Conservation (phyloP, 495 filamentous ascomycete species). For the Aspergillus baeticus region DNA sequence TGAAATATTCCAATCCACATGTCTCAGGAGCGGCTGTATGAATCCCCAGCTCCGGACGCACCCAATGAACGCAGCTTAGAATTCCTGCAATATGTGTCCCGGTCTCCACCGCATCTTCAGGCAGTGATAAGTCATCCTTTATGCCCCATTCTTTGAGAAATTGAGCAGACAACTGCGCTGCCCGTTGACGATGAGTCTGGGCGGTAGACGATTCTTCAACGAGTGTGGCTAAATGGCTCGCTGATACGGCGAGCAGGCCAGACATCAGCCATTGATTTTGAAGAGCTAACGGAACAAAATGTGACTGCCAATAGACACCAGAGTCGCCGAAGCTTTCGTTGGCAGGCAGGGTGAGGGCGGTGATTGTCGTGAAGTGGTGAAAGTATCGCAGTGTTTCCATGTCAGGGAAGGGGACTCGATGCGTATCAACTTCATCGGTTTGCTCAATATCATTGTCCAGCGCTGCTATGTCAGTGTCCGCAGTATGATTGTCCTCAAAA, state of each 20-base stretch:
- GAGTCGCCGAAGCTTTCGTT: neutral
- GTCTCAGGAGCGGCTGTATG: too few species aligned
- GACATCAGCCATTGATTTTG: slow-evolving; percentile 4
- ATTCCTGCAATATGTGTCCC: neutral
- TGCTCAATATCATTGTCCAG: neutral
- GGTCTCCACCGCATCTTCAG: neutral
- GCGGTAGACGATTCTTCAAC: neutral
- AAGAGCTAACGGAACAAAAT: neutral
- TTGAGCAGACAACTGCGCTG: neutral
- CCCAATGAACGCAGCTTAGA: too few species aligned
- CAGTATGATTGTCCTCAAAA: neutral
- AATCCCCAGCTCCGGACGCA: too few species aligned
- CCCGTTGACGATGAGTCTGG: neutral
- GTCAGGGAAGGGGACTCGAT: neutral
- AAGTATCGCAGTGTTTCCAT: slow-evolving; percentile 11
- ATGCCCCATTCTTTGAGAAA: neutral
- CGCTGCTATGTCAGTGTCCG: neutral
- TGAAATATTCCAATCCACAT: too few species aligned
- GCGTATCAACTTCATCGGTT: neutral
- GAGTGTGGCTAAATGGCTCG: neutral
- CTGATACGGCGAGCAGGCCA: slow-evolving; percentile 7
- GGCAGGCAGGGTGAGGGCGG: neutral
- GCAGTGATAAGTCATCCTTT: too few species aligned
- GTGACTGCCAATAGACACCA: neutral
- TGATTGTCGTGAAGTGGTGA: slow-evolving; percentile 6